Conservation (phyloP, 2,329 filamentous ascomycete species). For the Penicillium sp. region DNA sequence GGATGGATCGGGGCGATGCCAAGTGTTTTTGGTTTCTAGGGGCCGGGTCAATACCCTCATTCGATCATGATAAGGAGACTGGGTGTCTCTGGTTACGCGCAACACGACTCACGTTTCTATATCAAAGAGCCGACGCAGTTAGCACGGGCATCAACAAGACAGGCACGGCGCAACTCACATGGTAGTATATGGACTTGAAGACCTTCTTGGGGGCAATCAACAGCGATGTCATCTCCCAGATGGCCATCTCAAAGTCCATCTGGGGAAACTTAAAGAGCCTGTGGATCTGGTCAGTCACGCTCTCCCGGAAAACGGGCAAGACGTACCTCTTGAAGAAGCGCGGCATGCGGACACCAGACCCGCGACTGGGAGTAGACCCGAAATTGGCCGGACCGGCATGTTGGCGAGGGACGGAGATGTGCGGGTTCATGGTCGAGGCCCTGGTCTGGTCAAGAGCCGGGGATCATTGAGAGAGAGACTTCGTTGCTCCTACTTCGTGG, state of each 20-base stretch:
- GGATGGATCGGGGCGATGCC: slow-evolving; percentile 63
- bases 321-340: slow-evolving; percentile 59
- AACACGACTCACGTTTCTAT: slow-evolving; percentile 39
- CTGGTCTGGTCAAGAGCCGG: slow-evolving; percentile 11
- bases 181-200: slow-evolving; percentile 65
- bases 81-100: background rate
- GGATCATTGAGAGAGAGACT: slow-evolving; percentile 7
- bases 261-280: slow-evolving; percentile 66
- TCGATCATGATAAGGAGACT: background rate
- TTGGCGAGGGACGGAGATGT: slow-evolving; percentile 56
- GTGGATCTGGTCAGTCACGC: slow-evolving; percentile 7
- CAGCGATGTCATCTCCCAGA: slow-evolving; percentile 66
- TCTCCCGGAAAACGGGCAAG: background rate
- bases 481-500: background rate
- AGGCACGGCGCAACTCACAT: slow-evolving; percentile 44
- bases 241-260: slow-evolving; percentile 69
- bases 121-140: background rate
- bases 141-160: background rate
- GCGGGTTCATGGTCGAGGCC: slow-evolving; percentile 50
- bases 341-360: slow-evolving; percentile 55
- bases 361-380: slow-evolving; percentile 48
- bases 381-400: slow-evolving; percentile 52
- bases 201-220: slow-evolving; percentile 66
- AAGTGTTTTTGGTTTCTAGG: slow-evolving; percentile 64
- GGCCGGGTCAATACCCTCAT: slow-evolving; percentile 8